A percentile compares a stretch with the other conserved stretches of the same genome.
Conservation (phyloP, 495 filamentous ascomycete genomes). For the Penicillium lividum region DNA sequence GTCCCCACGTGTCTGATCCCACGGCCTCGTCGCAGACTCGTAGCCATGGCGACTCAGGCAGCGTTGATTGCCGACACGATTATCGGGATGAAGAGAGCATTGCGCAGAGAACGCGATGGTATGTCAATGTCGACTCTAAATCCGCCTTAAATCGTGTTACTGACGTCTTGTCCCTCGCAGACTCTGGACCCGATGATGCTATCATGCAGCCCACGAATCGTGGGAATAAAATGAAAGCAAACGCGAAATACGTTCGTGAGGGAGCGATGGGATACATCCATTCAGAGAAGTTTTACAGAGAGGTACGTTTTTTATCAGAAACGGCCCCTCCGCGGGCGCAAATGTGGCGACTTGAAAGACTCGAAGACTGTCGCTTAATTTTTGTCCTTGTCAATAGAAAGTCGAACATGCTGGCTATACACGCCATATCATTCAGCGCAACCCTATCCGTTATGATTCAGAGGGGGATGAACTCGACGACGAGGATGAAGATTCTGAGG, state of each 20-base stretch:
- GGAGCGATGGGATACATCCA: conserved; percentile 69
- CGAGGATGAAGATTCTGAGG: conserved; percentile 77
- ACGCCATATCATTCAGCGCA: conserved; percentile 78
- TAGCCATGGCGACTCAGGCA: conserved; percentile 70
- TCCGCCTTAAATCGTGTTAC: conserved; percentile 1
- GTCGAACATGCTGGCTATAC: conserved; percentile 83
- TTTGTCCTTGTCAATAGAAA: conserved; percentile 49
- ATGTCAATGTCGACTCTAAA: conserved; percentile 17
- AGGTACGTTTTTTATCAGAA: conserved; percentile 55
- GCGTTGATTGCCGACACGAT: conserved; percentile 72
- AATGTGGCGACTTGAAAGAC: conserved; percentile 14
- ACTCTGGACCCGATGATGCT: conserved; percentile 82
- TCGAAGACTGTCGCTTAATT: conserved; percentile 12
- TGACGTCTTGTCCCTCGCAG: conserved; percentile 44
- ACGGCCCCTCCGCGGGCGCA: neutral
- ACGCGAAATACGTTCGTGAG: conserved; percentile 75
- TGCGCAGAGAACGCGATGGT: conserved; percentile 64
- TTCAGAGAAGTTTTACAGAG: conserved; percentile 79
- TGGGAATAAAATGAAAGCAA: conserved; percentile 86
- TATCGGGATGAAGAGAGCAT: conserved; percentile 70
- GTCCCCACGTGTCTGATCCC: conserved; percentile 20
- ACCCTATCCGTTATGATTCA: conserved; percentile 73
- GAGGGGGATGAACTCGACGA: conserved; percentile 79
- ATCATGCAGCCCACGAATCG: conserved; percentile 82
- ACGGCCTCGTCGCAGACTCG: conserved; percentile 20